phyloP scores from a whole-genome alignment of 768 basidiomycete genomes.

The Amanita rimosa region DNA sequence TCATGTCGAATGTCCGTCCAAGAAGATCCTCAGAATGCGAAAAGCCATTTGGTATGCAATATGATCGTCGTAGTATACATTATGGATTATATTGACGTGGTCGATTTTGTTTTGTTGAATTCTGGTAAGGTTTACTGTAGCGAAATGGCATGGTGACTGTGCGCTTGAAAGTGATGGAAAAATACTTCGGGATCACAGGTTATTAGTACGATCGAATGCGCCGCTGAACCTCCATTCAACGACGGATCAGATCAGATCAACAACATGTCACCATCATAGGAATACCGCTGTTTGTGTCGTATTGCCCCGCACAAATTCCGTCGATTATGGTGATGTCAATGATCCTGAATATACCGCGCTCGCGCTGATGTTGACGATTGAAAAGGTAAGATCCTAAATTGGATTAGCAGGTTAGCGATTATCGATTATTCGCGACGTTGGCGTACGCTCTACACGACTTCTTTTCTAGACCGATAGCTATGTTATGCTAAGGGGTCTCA shows the following conservation, averaged over 20 bases:
- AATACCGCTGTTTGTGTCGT: slow-evolving; percentile 40
- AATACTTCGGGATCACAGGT: slow-evolving; percentile 37
- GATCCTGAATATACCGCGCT: not conserved
- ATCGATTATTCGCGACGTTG: not conserved
- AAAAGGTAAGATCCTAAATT: slow-evolving; percentile 35
- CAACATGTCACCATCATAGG: slow-evolving; percentile 43
- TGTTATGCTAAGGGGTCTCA: slow-evolving; percentile 44
- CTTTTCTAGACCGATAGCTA: slow-evolving; percentile 41
- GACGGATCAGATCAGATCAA: slow-evolving; percentile 18
- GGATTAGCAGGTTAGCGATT: slow-evolving; percentile 33
- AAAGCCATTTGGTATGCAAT: slow-evolving; percentile 23
- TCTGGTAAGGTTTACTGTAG: slow-evolving; percentile 13
- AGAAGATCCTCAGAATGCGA: not conserved
- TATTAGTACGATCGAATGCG: slow-evolving; percentile 10
- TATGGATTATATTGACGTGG: slow-evolving; percentile 61
- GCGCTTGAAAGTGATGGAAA: slow-evolving; percentile 36
- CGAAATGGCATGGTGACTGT: slow-evolving; percentile 40
- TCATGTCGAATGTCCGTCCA: not conserved
- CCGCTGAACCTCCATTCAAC: slow-evolving; percentile 1
- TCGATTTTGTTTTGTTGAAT: not conserved
- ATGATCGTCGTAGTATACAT: slow-evolving; percentile 49
- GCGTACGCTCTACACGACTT: not conserved
- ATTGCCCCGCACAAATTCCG: slow-evolving; percentile 54
- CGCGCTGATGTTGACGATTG: not conserved
- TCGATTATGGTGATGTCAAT: slow-evolving; percentile 46